A percentile compares a stretch with the other conserved stretches of the same genome.
These are phyloP conservation scores for Aspergillus panamensis DNA, from an alignment of 495 filamentous ascomycete species.

Conservation along the genomic window DNA sequence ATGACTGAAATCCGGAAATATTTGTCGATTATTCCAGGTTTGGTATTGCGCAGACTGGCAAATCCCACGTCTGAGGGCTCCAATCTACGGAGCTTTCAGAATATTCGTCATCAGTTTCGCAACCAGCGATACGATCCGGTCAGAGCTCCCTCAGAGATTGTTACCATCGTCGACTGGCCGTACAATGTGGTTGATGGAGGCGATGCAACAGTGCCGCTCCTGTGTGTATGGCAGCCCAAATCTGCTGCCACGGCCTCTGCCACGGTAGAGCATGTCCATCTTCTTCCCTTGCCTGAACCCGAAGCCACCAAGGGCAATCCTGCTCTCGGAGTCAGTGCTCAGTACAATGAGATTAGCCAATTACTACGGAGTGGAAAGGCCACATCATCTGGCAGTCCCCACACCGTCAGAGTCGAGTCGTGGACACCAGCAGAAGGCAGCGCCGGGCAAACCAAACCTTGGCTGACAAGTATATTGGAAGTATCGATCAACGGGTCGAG, in stretches of 20 bases:
- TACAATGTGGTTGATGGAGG: neutral
- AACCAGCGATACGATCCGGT: constrained; percentile 24
- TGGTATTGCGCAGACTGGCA: neutral
- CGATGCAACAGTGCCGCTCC: neutral
- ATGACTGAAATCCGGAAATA: neutral
- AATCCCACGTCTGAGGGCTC: neutral
- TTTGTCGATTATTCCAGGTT: neutral
- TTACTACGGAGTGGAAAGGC: neutral
- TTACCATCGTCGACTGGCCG: constrained; percentile 15
- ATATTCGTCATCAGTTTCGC: constrained; percentile 23
- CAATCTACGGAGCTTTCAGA: constrained; percentile 14
- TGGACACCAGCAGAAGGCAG: neutral
- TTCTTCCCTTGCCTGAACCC: constrained; percentile 5
- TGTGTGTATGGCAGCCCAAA: constrained; percentile 22
- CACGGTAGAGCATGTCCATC: neutral
- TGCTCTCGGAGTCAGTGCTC: neutral
- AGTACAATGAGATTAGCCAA: neutral
- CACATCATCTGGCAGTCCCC: neutral
- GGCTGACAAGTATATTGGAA: neutral
- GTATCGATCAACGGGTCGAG: constrained; percentile 18
- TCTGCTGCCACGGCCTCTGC: neutral
- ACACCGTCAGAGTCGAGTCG: neutral
- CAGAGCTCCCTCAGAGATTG: constrained; percentile 20
- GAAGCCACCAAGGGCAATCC: neutral
- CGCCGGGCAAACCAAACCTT: neutral